These are phyloP conservation scores for Petunia hybrid DNA, from an alignment of 305 asterid genomes.

Conservation along the genomic window DNA sequence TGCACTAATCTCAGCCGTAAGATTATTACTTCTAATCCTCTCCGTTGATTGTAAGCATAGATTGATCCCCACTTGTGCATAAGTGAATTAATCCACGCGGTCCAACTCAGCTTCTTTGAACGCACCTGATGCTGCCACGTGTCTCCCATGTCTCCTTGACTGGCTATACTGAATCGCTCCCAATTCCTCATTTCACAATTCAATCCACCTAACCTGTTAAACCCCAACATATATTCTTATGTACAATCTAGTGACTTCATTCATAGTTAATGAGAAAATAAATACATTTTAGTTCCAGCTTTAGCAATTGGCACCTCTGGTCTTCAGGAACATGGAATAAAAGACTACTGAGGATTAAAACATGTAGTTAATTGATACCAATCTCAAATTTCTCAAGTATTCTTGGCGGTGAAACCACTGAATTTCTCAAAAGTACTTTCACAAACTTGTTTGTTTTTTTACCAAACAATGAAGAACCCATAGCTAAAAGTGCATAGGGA, in stretches of 20 bases:
- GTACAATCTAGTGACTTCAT: not conserved
- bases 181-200: no score
- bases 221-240: not conserved
- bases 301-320: not conserved
- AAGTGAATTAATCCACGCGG: no score
- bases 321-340: not conserved
- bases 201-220: no score
- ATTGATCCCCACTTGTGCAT: no score
- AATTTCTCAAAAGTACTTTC: not conserved
- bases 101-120: no score
- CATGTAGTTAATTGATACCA: not conserved
- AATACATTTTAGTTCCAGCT: not conserved
- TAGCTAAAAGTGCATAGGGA: conserved; percentile 6
- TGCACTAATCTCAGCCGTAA: no score
- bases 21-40: no score
- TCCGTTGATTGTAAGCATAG: no score
- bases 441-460: not conserved
- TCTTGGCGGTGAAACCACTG: not conserved
- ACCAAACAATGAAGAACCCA: conserved; percentile 7
- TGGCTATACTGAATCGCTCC: no score
- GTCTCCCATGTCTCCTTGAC: no score
- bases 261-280: not conserved
- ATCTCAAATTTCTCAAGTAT: not conserved
- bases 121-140: no score
- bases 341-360: not conserved